Evolutionary conservation across 805 yeast species (phyloP).

Genomic region (Wickerhamomyces queroliae): DNA sequence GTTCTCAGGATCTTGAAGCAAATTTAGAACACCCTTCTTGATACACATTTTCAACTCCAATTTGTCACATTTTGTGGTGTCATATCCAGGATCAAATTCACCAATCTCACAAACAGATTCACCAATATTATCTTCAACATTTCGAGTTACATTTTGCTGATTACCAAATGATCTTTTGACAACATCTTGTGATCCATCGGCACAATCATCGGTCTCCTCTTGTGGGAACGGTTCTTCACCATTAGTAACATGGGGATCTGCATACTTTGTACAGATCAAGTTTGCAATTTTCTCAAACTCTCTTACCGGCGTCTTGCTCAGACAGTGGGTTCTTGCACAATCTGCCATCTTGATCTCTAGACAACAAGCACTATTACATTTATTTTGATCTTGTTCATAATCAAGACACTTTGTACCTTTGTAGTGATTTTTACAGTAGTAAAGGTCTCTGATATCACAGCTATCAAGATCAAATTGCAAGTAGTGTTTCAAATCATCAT

Average conservation of each 20-base stretch:
- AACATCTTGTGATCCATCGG: not conserved
- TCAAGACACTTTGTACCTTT: constrained; percentile 11
- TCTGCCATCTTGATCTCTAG: constrained; percentile 18
- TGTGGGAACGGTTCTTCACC: constrained; percentile 16
- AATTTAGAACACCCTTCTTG: constrained; percentile 15
- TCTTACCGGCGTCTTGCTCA: constrained; percentile 9
- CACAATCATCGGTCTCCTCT: not conserved
- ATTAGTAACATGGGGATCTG: constrained; percentile 16
- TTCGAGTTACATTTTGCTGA: constrained; percentile 19
- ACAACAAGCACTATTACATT: constrained; percentile 22
- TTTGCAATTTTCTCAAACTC: constrained; percentile 15
- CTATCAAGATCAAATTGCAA: constrained; percentile 15
- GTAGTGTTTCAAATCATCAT: constrained; percentile 10
- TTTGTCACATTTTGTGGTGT: constrained; percentile 15
- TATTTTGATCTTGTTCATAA: constrained; percentile 8
- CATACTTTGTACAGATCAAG: constrained; percentile 16
- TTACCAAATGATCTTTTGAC: constrained; percentile 10
- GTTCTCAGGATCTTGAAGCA: constrained; percentile 17
- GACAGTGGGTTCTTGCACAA: constrained; percentile 18
- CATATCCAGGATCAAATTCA: constrained; percentile 17
- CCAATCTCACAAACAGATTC: constrained; percentile 14
- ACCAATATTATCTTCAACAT: constrained; percentile 4
- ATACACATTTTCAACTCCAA: constrained; percentile 17
- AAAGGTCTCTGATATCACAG: constrained; percentile 20
- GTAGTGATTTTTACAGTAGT: constrained; percentile 17